phyloP scores from a whole-genome alignment of 345 rosid species.

The Zanthoxylum bungeanum region DNA sequence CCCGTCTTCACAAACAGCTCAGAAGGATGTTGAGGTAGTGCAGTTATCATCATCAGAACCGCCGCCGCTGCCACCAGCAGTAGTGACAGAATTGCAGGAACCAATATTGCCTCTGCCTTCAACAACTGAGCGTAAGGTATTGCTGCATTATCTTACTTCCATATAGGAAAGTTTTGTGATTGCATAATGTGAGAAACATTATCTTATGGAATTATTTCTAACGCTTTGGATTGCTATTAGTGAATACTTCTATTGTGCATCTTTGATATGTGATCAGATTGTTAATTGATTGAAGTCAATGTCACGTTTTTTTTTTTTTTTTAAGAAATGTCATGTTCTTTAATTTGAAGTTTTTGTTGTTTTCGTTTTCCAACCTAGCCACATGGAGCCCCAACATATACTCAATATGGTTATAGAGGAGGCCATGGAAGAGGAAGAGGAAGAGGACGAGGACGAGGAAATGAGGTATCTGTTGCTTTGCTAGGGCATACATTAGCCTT shows the following conservation, averaged over 20 bases:
- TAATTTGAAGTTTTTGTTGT: slow-evolving; percentile 1
- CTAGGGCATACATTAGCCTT: not conserved
- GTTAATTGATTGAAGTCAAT: not conserved
- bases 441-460: slow-evolving; percentile 29
- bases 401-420: slow-evolving; percentile 22
- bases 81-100: slow-evolving; percentile 22
- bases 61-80: no score
- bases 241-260: not conserved
- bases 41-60: slow-evolving; percentile 19
- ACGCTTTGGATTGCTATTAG: not conserved
- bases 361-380: slow-evolving; percentile 11
- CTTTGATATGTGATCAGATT: not conserved
- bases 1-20: slow-evolving; percentile 29
- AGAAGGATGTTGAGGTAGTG: slow-evolving; percentile 34
- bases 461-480: slow-evolving; percentile 16
- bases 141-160: not conserved
- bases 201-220: not conserved
- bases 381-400: slow-evolving; percentile 15
- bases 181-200: no score
- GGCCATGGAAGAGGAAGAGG: slow-evolving; percentile 29
- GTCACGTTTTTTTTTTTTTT: no score
- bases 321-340: not conserved
- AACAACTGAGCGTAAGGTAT: slow-evolving; percentile 31
- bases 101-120: slow-evolving; percentile 36
- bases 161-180: not conserved